Conservation (phyloP, 225 moss, liverwort and hornwort species). For the Bryum argenteum region DNA sequence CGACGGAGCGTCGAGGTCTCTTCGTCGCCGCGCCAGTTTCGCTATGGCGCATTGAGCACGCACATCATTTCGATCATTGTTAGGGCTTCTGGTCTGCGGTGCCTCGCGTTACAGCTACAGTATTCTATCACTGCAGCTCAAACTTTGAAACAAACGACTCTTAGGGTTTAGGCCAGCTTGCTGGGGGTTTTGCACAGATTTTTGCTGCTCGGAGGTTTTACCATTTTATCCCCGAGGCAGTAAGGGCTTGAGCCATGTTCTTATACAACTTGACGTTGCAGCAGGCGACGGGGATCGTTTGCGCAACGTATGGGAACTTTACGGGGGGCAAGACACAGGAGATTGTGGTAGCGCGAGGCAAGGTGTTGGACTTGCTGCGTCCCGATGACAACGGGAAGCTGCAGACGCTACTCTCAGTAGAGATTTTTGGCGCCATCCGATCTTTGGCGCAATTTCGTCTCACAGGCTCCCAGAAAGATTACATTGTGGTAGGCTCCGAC, state of each 20-base stretch:
- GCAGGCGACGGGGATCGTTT: conserved; percentile 94
- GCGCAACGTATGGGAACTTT: conserved; percentile 96
- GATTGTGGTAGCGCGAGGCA: conserved; percentile 90
- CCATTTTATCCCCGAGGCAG: background rate
- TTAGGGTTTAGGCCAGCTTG: conserved; percentile 27
- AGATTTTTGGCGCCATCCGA: conserved; percentile 91
- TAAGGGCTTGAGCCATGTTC: conserved; percentile 56
- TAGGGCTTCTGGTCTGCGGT: background rate
- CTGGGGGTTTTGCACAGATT: conserved; percentile 14
- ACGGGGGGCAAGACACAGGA: conserved; percentile 97
- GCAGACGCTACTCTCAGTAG: conserved; percentile 88
- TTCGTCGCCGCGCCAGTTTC: conserved; percentile 20
- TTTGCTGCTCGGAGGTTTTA: too few species aligned
- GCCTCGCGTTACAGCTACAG: background rate
- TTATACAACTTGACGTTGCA: conserved; percentile 95
- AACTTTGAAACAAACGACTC: background rate
- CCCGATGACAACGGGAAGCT: conserved; percentile 97
- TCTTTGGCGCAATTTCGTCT: conserved; percentile 92
- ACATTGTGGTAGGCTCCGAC: conserved; percentile 92
- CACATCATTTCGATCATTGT: background rate
- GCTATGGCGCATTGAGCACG: conserved; percentile 21
- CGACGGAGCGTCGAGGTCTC: background rate
- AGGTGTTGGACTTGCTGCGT: conserved; percentile 85
- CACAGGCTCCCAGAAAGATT: conserved; percentile 96
- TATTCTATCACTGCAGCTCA: background rate